A percentile compares a stretch with the other conserved stretches of the same genome.
These are phyloP conservation scores for Diaporthe humulicola DNA, from an alignment of 2,329 filamentous ascomycete genomes.

Conservation along the genomic window DNA sequence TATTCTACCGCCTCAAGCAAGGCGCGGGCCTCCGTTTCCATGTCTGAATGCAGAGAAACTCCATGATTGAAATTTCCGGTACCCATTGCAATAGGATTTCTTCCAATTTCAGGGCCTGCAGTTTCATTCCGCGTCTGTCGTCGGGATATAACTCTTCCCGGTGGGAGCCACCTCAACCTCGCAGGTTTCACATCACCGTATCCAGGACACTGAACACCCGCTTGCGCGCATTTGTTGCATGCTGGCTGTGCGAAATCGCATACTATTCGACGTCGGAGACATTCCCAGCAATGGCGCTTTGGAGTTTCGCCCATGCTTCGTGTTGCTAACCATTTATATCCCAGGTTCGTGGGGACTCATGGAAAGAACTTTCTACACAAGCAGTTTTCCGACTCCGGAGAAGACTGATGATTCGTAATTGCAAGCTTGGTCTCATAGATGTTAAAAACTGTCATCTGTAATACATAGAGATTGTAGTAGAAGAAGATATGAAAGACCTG, in stretches of 20 bases:
- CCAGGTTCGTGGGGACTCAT: neutral
- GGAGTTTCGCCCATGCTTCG: neutral
- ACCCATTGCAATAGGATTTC: too few relatives aligned
- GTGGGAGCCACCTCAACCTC: neutral
- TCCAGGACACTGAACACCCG: neutral
- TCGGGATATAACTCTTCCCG: neutral
- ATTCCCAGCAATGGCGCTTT: slow-evolving; percentile 3
- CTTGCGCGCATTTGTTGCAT: neutral
- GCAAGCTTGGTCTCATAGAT: neutral
- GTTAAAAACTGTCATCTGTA: neutral
- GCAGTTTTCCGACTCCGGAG: neutral
- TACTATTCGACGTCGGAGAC: neutral
- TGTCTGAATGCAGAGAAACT: too few relatives aligned
- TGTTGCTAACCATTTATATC: neutral
- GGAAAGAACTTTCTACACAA: neutral
- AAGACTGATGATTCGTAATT: neutral
- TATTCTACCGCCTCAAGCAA: neutral
- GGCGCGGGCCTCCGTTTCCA: neutral
- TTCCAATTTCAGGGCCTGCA: neutral
- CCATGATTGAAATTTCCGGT: too few relatives aligned
- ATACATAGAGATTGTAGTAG: neutral
- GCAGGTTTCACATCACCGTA: slow-evolving; percentile 2
- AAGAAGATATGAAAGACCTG: neutral
- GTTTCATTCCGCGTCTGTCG: neutral
- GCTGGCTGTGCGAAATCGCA: neutral